phyloP scores from a whole-genome alignment of 345 rosid species.

The Hibiscus tridactylites region DNA sequence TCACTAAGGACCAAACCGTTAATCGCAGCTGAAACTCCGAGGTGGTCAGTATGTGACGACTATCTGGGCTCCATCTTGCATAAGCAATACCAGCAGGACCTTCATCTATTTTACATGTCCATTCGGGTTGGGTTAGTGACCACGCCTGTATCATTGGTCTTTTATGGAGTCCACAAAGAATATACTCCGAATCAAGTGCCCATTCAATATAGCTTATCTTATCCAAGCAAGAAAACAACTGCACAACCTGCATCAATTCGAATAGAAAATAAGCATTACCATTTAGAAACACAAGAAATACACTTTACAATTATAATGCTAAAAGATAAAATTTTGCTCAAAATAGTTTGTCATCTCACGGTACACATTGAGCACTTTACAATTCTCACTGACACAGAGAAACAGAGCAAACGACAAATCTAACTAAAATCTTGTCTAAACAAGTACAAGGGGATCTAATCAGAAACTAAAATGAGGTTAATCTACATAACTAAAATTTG shows the following conservation, averaged over 20 bases:
- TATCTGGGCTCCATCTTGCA: slow-evolving; percentile 98
- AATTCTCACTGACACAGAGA: not conserved
- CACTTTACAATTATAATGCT: not conserved
- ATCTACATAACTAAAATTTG: not conserved
- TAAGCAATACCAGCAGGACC: slow-evolving; percentile 94
- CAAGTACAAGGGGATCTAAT: not conserved
- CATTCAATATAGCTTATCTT: slow-evolving; percentile 94
- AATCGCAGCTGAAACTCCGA: slow-evolving; percentile 84
- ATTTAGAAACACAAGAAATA: not conserved
- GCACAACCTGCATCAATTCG: slow-evolving; percentile 69
- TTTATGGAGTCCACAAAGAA: slow-evolving; percentile 84
- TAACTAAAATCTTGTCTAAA: not conserved
- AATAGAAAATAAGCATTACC: not conserved
- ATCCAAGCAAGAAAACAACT: slow-evolving; percentile 93
- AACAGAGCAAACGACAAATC: not conserved
- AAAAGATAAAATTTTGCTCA: not conserved
- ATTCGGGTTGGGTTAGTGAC: slow-evolving; percentile 85
- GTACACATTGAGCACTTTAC: not conserved
- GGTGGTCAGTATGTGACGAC: slow-evolving; percentile 89
- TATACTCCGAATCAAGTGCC: slow-evolving; percentile 93
- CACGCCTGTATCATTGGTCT: slow-evolving; percentile 95
- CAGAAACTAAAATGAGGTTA: not conserved
- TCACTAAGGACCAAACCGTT: slow-evolving; percentile 87
- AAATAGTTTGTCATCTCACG: not conserved
- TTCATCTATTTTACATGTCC: slow-evolving; percentile 98